These are phyloP conservation scores for Tylopilus orsonianus DNA, from an alignment of 1,284 basidiomycete genomes.

Conservation along the genomic window DNA sequence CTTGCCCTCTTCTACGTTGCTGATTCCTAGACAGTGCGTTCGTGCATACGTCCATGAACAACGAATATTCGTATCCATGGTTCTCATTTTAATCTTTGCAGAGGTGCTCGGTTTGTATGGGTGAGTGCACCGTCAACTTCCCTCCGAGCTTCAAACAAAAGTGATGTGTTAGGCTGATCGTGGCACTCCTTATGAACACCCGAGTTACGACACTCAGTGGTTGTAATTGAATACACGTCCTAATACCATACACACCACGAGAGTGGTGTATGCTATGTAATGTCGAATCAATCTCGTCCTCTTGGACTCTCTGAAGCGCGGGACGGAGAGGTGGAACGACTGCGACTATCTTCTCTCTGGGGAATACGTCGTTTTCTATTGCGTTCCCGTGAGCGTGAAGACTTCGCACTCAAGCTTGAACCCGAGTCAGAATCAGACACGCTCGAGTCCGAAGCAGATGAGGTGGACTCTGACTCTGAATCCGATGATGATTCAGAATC, in stretches of 20 bases:
- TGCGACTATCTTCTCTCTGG: conserved; percentile 26
- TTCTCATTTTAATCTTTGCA: conserved; percentile 90
- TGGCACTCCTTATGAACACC: conserved; percentile 87
- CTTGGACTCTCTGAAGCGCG: conserved; percentile 15
- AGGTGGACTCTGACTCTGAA: conserved; percentile 39
- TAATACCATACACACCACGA: conserved; percentile 15
- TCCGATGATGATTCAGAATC: conserved; percentile 35
- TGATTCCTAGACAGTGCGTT: conserved; percentile 49
- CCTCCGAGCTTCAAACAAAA: background rate
- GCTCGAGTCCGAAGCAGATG: conserved; percentile 39
- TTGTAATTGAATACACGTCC: conserved; percentile 24
- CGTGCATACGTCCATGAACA: conserved; percentile 82
- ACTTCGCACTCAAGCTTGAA: conserved; percentile 25
- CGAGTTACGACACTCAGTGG: conserved; percentile 42
- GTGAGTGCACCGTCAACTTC: conserved; percentile 37
- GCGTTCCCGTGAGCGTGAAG: conserved; percentile 46
- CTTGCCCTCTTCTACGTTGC: conserved; percentile 1
- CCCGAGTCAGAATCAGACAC: conserved; percentile 44
- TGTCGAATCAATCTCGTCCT: conserved; percentile 15
- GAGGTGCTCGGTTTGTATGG: conserved; percentile 93
- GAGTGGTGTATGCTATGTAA: conserved; percentile 12
- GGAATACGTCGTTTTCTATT: conserved; percentile 46
- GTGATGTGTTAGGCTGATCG: conserved; percentile 62
- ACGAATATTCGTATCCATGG: conserved; percentile 88
- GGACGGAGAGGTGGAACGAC: conserved; percentile 26